Percentiles rank a stretch among this genome's conserved stretches.
Evolutionary conservation across 2,329 filamentous ascomycete genomes (phyloP).

Genomic region (Aspergillus sp.): DNA sequence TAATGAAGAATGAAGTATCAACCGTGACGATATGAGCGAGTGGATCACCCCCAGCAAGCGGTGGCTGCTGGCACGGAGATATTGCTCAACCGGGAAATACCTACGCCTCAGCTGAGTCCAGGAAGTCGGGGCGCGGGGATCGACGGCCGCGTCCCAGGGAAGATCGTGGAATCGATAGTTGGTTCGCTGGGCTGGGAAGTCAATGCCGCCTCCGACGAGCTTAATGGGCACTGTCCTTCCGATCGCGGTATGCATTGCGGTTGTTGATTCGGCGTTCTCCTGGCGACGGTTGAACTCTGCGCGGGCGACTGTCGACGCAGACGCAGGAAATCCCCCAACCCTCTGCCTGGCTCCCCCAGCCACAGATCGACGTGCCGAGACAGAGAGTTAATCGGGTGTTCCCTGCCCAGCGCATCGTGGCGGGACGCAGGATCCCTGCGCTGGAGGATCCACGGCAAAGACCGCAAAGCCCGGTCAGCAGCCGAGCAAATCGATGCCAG

Average conservation of each 20-base stretch:
- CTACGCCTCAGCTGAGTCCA: neutral
- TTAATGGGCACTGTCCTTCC: no score
- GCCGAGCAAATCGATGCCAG: slow-evolving; percentile 12
- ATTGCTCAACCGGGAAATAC: slow-evolving; percentile 11
- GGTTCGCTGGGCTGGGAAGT: neutral
- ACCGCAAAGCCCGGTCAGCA: neutral
- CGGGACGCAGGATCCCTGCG: slow-evolving; percentile 3
- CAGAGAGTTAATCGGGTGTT: neutral
- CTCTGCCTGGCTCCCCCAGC: neutral
- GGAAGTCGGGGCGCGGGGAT: neutral
- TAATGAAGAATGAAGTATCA: neutral
- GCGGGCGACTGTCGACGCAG: neutral
- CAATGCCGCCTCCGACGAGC: neutral
- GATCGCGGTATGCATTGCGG: no score
- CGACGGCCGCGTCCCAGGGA: neutral
- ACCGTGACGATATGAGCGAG: no score
- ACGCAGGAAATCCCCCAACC: neutral
- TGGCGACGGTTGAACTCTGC: no score
- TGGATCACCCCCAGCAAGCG: no score
- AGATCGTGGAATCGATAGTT: neutral
- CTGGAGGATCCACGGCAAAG: neutral
- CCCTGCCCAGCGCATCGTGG: neutral
- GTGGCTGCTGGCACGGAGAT: slow-evolving; percentile 9
- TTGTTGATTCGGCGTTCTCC: no score
- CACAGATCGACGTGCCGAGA: neutral